Conservation (phyloP, 1,139 yeast species). For the Candida sp. region DNA sequence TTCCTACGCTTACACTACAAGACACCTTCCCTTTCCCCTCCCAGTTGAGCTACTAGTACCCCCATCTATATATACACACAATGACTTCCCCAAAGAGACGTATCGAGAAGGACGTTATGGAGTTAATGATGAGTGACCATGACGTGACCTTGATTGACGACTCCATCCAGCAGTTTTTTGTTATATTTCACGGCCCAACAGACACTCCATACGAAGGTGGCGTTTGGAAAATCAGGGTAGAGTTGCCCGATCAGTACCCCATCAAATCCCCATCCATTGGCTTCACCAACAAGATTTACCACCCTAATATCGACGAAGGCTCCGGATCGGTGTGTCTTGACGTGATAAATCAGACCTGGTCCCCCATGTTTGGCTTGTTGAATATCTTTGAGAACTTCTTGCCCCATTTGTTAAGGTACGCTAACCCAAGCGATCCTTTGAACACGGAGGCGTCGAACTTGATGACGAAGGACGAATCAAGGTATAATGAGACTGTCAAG, state of each 20-base stretch:
- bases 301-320: slow-evolving; percentile 90
- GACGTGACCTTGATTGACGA: slow-evolving; percentile 88
- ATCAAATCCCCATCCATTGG: slow-evolving; percentile 97
- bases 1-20: neutral
- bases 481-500: slow-evolving; percentile 73
- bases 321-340: slow-evolving; percentile 96
- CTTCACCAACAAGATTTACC: slow-evolving; percentile 88
- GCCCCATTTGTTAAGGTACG: slow-evolving; percentile 91
- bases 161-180: slow-evolving; percentile 89
- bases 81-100: slow-evolving; percentile 84
- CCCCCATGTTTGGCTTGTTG: slow-evolving; percentile 93
- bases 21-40: neutral
- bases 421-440: slow-evolving; percentile 94
- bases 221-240: slow-evolving; percentile 90
- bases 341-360: slow-evolving; percentile 98
- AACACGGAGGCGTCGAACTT: slow-evolving; percentile 91
- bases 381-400: slow-evolving; percentile 93
- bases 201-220: slow-evolving; percentile 95
- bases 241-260: slow-evolving; percentile 95
- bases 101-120: slow-evolving; percentile 97
- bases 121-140: slow-evolving; percentile 94
- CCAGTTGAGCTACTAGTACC: neutral
- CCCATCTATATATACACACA: neutral
- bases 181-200: slow-evolving; percentile 84
- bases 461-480: slow-evolving; percentile 70